Evolutionary conservation across 2,329 filamentous ascomycete species (phyloP).

Genomic region (Cytospora piceae): DNA sequence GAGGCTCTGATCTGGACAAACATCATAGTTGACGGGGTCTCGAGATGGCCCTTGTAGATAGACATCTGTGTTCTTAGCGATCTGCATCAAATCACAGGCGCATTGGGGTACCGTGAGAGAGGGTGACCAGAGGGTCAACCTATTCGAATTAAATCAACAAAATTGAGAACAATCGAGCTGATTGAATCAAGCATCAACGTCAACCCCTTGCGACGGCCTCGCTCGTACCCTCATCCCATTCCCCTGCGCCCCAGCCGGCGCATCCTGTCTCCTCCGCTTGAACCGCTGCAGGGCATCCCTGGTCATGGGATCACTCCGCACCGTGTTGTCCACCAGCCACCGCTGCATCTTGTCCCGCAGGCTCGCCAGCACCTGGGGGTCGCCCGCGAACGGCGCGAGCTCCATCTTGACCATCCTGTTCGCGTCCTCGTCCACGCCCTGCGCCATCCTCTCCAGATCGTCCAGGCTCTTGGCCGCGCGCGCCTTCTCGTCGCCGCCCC

Average conservation of each 20-base stretch:
- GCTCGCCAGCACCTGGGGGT: conserved; percentile 64
- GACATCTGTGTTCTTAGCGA: background rate
- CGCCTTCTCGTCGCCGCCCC: conserved; percentile 51
- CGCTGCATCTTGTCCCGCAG: conserved; percentile 77
- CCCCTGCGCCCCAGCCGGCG: conserved; percentile 63
- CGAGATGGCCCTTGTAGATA: background rate
- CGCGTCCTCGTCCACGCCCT: conserved; percentile 69
- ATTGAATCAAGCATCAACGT: conserved; percentile 10
- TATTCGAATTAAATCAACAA: background rate
- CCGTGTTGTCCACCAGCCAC: conserved; percentile 86
- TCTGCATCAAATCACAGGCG: background rate
- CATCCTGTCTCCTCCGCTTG: conserved; percentile 63
- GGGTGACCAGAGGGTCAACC: background rate
- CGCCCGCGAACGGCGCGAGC: conserved; percentile 78
- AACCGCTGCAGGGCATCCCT: conserved; percentile 74
- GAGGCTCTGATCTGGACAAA: conserved; percentile 47
- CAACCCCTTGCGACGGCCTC: conserved; percentile 6
- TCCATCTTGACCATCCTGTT: conserved; percentile 74
- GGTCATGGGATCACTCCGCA: conserved; percentile 79
- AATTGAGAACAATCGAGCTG: background rate
- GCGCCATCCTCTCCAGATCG: conserved; percentile 64
- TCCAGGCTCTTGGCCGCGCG: conserved; percentile 64
- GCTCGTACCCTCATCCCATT: conserved; percentile 39
- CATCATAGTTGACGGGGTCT: background rate
- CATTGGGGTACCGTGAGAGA: background rate